Percentiles rank a stretch among this genome's conserved stretches.
Evolutionary conservation across 805 yeast genomes (phyloP).

Genomic region (Myxozyma sirexii): DNA sequence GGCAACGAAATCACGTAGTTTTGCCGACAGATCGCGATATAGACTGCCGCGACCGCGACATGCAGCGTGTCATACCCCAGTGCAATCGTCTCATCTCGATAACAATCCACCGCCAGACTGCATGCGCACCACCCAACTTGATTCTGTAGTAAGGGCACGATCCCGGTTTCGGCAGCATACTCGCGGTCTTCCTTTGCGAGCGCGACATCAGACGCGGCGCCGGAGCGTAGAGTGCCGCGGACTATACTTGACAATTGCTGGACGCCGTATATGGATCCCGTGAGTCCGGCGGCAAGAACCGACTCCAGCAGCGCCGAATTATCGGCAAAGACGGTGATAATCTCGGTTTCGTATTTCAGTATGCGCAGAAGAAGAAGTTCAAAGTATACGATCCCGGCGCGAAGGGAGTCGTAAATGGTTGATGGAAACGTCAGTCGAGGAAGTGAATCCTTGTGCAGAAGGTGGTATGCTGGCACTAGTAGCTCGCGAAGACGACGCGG

Average conservation of each 20-base stretch:
- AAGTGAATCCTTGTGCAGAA: slow-evolving; percentile 7
- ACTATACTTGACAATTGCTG: slow-evolving; percentile 7
- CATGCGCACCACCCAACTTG: slow-evolving; percentile 12
- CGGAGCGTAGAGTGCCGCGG: slow-evolving; percentile 1
- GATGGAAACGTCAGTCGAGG: slow-evolving; percentile 21
- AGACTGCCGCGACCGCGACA: slow-evolving; percentile 20
- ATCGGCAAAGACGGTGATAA: slow-evolving; percentile 3
- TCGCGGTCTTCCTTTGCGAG: slow-evolving; percentile 8
- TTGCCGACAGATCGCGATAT: slow-evolving; percentile 1
- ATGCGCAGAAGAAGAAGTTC: slow-evolving; percentile 25
- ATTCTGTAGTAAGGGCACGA: slow-evolving; percentile 12
- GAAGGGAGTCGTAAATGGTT: slow-evolving; percentile 17
- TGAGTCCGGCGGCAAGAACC: slow-evolving; percentile 11
- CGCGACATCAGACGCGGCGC: background rate
- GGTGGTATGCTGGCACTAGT: slow-evolving; percentile 25
- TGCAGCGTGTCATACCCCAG: background rate
- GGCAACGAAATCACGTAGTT: background rate
- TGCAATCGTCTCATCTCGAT: background rate
- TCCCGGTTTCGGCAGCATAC: slow-evolving; percentile 19
- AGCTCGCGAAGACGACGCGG: slow-evolving; percentile 28
- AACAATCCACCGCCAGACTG: slow-evolving; percentile 4
- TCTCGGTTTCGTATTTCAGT: slow-evolving; percentile 5
- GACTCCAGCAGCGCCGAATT: slow-evolving; percentile 9
- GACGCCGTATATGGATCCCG: slow-evolving; percentile 7
- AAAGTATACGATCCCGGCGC: slow-evolving; percentile 22